phyloP scores from a whole-genome alignment of 495 filamentous ascomycete genomes.

The Penicillium nucicola region DNA sequence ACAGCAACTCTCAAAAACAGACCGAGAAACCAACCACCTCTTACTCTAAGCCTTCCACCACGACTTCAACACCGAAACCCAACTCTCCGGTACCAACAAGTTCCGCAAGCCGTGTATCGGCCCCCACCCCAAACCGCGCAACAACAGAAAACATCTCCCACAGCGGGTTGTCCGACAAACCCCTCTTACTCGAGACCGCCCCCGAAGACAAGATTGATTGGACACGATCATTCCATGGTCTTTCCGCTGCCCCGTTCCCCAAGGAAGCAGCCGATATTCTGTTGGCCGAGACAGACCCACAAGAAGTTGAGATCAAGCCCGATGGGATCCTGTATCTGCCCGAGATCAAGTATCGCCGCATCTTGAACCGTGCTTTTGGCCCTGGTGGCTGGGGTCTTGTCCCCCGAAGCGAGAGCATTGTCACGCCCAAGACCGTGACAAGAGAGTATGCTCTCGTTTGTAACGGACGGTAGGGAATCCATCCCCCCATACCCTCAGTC shows the following conservation, averaged over 20 bases:
- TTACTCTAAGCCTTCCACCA: constrained; percentile 13
- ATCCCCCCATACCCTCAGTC: neutral
- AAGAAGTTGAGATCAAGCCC: constrained; percentile 93
- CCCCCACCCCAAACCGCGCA: constrained; percentile 29
- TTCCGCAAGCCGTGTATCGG: constrained; percentile 20
- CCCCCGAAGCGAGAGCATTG: constrained; percentile 84
- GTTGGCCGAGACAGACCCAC: constrained; percentile 59
- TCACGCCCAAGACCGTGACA: constrained; percentile 84
- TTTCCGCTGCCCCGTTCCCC: constrained; percentile 71
- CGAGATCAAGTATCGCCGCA: constrained; percentile 96
- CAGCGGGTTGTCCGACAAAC: constrained; percentile 51
- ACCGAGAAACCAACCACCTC: constrained; percentile 13
- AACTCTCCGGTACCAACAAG: constrained; percentile 2
- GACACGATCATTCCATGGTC: constrained; percentile 88
- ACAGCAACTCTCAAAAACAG: constrained; percentile 15
- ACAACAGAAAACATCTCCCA: constrained; percentile 50
- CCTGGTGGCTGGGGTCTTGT: constrained; percentile 95
- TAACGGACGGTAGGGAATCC: constrained; percentile 70
- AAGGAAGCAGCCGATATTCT: constrained; percentile 72
- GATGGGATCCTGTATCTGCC: constrained; percentile 96
- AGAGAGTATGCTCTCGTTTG: constrained; percentile 92
- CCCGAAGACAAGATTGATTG: constrained; percentile 71
- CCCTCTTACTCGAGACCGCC: constrained; percentile 41
- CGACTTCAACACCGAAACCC: constrained; percentile 16
- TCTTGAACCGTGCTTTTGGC: constrained; percentile 87